Evolutionary conservation across 208 protist genomes (phyloP), one percentile per base, ranked within the genome.

Genomic region (Acanthamoeba healyi): DNA sequence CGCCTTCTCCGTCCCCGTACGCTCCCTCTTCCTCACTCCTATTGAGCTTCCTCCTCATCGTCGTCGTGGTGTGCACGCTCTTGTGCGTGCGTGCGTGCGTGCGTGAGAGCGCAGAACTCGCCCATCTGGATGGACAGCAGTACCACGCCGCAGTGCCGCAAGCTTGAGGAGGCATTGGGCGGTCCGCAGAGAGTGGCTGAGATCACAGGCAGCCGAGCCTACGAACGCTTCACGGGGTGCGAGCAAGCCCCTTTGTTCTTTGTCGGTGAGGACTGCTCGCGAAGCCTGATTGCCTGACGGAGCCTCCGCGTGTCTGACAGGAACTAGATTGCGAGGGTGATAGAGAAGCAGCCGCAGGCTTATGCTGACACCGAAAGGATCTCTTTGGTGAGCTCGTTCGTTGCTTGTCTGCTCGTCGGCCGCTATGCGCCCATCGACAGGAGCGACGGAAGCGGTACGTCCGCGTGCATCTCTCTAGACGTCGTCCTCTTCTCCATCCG

Each of bases 91-190:
- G n/a, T n/a, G n/a, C n/a, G n/a, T n/a, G n/a, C n/a, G n/a, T n/a
- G n/a, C n/a, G 51, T 58, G 46, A 6, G 10, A 15, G 46, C 17
- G 46, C 7, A 44, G 29, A 91, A 97, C 44, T 95, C 91, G 67
- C 96, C 96, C 6, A 95, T 97, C 49, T 97, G 96, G 96, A 97
- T 97, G 96, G 96, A 97, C 84, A 93, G 89, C 26, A 95, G 84
- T 32, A 97, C 96, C 29, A 94, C 54, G 22, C 17, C 63, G n/a
- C 36, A 96, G 65, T 97, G 96, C 77, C 15, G 81, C 15, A 19
- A 72, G 61, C 86, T 97, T 24, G 96, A 97, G 82, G 38, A 74
- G 44, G 38, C 51, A 2, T 6, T 97, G 77, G 96, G 96, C 34
- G 89, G 91, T n/a, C n/a, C 94, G n/a, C 32, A 95, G 89, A 2